Conservation (phyloP, 2,329 filamentous ascomycete species). For the Ceratocystis destructans region DNA sequence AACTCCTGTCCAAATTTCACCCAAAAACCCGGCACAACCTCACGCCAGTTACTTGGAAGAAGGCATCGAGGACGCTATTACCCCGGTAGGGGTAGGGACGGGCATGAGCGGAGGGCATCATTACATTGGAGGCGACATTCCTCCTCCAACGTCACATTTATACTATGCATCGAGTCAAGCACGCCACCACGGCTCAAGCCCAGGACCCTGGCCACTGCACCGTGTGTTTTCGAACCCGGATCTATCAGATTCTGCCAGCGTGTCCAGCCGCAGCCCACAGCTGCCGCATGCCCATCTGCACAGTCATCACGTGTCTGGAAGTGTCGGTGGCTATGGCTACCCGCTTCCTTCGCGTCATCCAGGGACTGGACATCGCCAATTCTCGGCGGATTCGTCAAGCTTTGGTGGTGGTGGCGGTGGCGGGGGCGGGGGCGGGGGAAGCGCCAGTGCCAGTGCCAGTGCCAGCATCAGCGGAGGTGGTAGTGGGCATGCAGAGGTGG, state of each 20-base stretch:
- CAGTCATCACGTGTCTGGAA: not conserved
- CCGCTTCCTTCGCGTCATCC: conserved; percentile 17
- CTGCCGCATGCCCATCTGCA: not conserved
- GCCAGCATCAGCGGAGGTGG: conserved; percentile 26
- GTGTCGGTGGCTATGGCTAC: not conserved
- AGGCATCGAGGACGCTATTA: conserved; percentile 19
- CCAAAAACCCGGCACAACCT: not conserved
- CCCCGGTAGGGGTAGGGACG: conserved; percentile 19
- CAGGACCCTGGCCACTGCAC: conserved; percentile 27
- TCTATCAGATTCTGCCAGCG: conserved; percentile 27
- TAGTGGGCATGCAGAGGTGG: conserved; percentile 28
- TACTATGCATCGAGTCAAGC: conserved; percentile 3
- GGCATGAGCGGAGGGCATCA: conserved; percentile 18
- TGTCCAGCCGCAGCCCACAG: conserved; percentile 18
- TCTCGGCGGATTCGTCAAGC: not conserved
- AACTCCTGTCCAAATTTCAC: conserved; percentile 6
- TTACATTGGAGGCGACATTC: not conserved
- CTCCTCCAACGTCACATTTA: not conserved
- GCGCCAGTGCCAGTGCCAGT: not conserved
- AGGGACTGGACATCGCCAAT: not conserved
- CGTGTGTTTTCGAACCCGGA: conserved; percentile 35
- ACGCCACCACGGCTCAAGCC: conserved; percentile 22
- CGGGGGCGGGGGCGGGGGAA: not conserved
- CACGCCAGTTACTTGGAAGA: conserved; percentile 14
- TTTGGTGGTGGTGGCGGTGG: not conserved